Evolutionary conservation across 2,329 filamentous ascomycete genomes (phyloP).

Genomic region (Pestalotiopsis sp.): DNA sequence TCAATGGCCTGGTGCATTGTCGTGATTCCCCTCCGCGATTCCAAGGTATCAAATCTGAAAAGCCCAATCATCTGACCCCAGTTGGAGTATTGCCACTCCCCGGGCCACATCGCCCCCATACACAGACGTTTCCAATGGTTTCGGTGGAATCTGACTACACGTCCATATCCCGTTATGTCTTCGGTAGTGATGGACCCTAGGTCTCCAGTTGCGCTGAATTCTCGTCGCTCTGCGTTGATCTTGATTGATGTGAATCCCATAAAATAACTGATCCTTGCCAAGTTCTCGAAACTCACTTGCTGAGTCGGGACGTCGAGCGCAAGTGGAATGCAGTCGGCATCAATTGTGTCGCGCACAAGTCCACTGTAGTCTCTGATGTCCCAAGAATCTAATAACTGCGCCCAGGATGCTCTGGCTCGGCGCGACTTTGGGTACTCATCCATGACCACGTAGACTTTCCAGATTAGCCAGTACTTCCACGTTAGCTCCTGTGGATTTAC

Average conservation of each 20-base stretch:
- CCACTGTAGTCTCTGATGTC: not conserved
- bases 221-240: not conserved
- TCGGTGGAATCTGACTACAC: not conserved
- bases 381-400: not conserved
- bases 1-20: too few species aligned
- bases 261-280: not conserved
- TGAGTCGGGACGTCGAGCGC: not conserved
- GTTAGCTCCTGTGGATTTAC: not conserved
- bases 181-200: not conserved
- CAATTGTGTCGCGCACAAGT: not conserved
- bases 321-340: slow-evolving; percentile 1
- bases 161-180: not conserved
- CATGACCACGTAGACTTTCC: not conserved
- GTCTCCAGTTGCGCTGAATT: not conserved
- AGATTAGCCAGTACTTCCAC: not conserved
- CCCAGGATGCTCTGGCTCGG: not conserved
- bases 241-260: not conserved
- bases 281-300: not conserved
- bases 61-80: not conserved
- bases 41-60: not conserved
- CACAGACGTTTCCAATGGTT: not conserved
- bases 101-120: not conserved
- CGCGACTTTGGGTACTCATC: not conserved
- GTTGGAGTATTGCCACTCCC: not conserved
- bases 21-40: not conserved